Evolutionary conservation across 768 basidiomycete genomes (phyloP).

Genomic region (Auricularia cornea): DNA sequence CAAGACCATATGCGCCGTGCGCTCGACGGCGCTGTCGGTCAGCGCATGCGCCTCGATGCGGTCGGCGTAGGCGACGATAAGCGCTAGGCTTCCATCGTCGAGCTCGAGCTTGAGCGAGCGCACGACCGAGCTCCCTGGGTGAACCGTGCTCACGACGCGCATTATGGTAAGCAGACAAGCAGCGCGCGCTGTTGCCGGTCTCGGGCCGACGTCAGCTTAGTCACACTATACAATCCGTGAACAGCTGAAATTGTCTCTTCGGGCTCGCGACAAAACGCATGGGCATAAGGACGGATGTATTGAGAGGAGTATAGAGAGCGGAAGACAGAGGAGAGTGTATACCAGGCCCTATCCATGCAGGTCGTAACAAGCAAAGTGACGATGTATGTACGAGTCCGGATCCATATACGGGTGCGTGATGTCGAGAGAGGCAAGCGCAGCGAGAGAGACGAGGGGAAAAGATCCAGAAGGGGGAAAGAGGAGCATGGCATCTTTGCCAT

Average conservation of each 20-base stretch:
- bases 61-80: constrained; percentile 62
- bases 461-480: neutral
- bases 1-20: constrained; percentile 30
- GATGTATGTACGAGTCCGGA: neutral
- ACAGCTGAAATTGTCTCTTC: too few species aligned
- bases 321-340: too few species aligned
- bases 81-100: constrained; percentile 44
- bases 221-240: too few species aligned
- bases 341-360: neutral
- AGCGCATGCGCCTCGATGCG: constrained; percentile 52
- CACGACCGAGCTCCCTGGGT: constrained; percentile 63
- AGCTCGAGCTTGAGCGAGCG: constrained; percentile 62
- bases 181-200: neutral
- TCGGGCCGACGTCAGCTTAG: too few species aligned
- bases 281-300: too few species aligned
- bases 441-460: neutral
- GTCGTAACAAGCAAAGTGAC: neutral
- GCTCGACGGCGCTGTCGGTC: constrained; percentile 47
- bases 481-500: neutral
- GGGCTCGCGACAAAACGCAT: too few species aligned
- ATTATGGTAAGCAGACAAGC: constrained; percentile 18
- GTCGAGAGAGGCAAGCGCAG: neutral
- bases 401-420: neutral
- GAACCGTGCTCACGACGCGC: constrained; percentile 67
- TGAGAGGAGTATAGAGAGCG: too few species aligned